These are phyloP conservation scores for Camptophora hylomeconis DNA, from an alignment of 2,329 filamentous ascomycete genomes.

Conservation along the genomic window DNA sequence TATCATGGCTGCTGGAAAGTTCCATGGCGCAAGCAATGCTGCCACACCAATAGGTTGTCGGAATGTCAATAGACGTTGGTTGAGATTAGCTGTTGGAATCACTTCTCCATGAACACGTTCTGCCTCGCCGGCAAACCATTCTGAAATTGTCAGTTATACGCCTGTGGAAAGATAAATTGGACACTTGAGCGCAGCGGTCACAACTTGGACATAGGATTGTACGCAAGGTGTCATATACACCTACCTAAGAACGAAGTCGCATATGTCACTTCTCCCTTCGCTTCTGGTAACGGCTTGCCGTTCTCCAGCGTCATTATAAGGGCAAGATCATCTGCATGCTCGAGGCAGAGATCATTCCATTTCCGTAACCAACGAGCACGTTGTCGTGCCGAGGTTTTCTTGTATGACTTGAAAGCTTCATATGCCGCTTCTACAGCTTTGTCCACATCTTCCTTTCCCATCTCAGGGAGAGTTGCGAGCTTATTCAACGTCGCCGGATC, in stretches of 20 bases:
- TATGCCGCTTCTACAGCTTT: slow-evolving; percentile 69
- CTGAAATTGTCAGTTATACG: too few species aligned
- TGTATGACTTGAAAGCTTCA: slow-evolving; percentile 51
- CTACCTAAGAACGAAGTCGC: slow-evolving; percentile 37
- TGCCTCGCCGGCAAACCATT: slow-evolving; percentile 42
- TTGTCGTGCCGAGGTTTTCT: slow-evolving; percentile 47
- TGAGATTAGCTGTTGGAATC: slow-evolving; percentile 49
- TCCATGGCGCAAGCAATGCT: slow-evolving; percentile 78
- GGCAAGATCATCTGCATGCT: slow-evolving; percentile 46
- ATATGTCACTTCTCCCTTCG: slow-evolving; percentile 35
- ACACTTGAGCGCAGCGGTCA: too few species aligned
- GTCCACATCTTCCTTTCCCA: slow-evolving; percentile 62
- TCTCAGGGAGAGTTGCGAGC: slow-evolving; percentile 73
- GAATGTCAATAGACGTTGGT: slow-evolving; percentile 63
- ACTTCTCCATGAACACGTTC: slow-evolving; percentile 37
- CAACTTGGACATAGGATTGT: too few species aligned
- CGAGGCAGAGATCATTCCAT: slow-evolving; percentile 54
- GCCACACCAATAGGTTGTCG: slow-evolving; percentile 78
- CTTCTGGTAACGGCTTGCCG: slow-evolving; percentile 43
- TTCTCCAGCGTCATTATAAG: slow-evolving; percentile 47
- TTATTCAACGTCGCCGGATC: slow-evolving; percentile 72
- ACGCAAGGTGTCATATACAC: too few species aligned
- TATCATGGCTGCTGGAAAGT: slow-evolving; percentile 71
- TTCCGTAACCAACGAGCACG: slow-evolving; percentile 50
- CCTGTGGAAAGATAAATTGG: too few species aligned